These are phyloP conservation scores for Ceratocystis lukuohia DNA, from an alignment of 2,329 filamentous ascomycete genomes.

Conservation along the genomic window DNA sequence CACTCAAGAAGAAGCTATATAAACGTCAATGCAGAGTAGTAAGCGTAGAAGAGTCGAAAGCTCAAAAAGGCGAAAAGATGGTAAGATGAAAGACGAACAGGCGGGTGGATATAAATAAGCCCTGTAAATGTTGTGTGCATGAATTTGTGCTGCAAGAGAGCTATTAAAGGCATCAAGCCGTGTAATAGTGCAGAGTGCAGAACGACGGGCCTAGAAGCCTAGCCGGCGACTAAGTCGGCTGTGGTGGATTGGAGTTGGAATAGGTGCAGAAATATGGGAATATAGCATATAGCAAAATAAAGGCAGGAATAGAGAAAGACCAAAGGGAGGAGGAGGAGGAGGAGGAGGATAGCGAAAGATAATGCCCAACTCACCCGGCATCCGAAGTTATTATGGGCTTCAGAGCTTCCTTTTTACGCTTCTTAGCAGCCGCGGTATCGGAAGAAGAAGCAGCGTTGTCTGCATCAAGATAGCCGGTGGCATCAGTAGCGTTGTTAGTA, in stretches of 20 bases:
- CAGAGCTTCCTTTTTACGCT: slow-evolving; percentile 14
- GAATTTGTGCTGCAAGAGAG: too few relatives aligned
- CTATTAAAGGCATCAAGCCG: too few relatives aligned
- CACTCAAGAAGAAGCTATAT: background rate
- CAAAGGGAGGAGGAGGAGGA: background rate
- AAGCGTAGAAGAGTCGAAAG: background rate
- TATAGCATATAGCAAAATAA: background rate
- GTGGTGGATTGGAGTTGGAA: too few relatives aligned
- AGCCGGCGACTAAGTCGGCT: too few relatives aligned
- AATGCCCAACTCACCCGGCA: background rate
- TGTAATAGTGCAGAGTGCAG: too few relatives aligned
- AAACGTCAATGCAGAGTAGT: background rate
- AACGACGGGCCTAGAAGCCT: too few relatives aligned
- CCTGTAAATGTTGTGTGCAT: background rate
- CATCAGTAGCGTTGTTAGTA: background rate
- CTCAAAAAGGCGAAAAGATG: background rate
- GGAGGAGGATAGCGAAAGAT: background rate
- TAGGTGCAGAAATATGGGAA: too few relatives aligned
- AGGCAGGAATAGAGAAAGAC: background rate
- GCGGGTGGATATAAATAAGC: background rate
- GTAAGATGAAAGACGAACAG: background rate
- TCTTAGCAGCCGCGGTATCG: slow-evolving; percentile 8
- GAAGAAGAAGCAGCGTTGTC: slow-evolving; percentile 1
- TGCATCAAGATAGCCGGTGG: background rate
- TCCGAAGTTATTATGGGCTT: slow-evolving; percentile 14